Percentiles rank a stretch among this genome's conserved stretches.
These are phyloP conservation scores for Lentinula detonsa DNA, from an alignment of 768 basidiomycete species.

Conservation along the genomic window DNA sequence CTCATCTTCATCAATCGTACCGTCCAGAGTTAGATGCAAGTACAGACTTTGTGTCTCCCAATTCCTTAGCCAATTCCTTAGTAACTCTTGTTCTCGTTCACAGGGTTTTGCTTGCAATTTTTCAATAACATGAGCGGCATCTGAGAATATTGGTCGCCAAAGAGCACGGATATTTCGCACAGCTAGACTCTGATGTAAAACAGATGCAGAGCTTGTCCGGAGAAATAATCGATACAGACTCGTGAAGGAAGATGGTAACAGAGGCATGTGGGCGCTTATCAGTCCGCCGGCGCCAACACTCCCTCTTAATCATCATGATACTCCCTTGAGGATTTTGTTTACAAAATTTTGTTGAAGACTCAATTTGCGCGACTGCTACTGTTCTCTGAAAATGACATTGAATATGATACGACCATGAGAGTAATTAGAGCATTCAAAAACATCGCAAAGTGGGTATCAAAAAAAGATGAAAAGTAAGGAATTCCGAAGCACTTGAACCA, in stretches of 20 bases:
- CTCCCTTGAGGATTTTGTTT: too few relatives aligned
- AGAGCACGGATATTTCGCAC: slow-evolving; percentile 39
- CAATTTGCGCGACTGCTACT: too few relatives aligned
- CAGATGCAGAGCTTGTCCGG: slow-evolving; percentile 49
- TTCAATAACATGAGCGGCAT: slow-evolving; percentile 36
- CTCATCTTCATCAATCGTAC: not conserved
- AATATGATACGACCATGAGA: too few relatives aligned
- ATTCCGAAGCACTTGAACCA: too few relatives aligned
- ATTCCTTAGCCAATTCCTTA: slow-evolving; percentile 35
- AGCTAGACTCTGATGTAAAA: slow-evolving; percentile 43
- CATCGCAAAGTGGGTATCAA: too few relatives aligned
- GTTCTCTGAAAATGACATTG: too few relatives aligned
- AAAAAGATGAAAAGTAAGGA: too few relatives aligned
- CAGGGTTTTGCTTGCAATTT: slow-evolving; percentile 28
- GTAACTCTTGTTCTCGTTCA: slow-evolving; percentile 19
- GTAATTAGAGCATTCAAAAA: too few relatives aligned
- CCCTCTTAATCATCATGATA: too few relatives aligned
- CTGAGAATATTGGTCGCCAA: slow-evolving; percentile 51
- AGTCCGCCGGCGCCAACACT: too few relatives aligned
- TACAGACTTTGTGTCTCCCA: slow-evolving; percentile 55
- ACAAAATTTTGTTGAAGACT: too few relatives aligned
- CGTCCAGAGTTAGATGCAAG: not conserved
- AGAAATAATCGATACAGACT: slow-evolving; percentile 59
- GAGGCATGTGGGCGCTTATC: not conserved
- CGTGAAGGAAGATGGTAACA: slow-evolving; percentile 26